Conservation (phyloP, 768 basidiomycete genomes). For the Lactarius trivialis region DNA sequence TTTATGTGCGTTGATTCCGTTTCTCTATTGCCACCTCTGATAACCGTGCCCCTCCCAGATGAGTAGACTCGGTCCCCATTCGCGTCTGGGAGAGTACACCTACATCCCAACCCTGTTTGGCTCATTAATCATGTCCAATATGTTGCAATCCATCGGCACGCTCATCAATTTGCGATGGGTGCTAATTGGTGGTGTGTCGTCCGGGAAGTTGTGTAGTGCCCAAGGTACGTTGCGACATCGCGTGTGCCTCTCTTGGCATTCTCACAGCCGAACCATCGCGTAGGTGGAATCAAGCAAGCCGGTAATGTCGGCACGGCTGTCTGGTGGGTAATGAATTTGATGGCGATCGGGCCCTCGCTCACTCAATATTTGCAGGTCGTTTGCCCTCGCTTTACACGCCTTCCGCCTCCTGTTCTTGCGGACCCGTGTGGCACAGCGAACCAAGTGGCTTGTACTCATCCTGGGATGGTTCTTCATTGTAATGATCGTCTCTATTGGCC, state of each 20-base stretch:
- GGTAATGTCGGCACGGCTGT: slow-evolving; percentile 40
- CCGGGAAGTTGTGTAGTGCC: slow-evolving; percentile 26
- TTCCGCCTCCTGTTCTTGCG: slow-evolving; percentile 40
- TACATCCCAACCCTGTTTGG: slow-evolving; percentile 29
- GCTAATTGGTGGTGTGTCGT: slow-evolving; percentile 24
- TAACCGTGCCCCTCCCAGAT: slow-evolving; percentile 17
- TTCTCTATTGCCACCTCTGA: not conserved
- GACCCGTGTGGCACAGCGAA: slow-evolving; percentile 20
- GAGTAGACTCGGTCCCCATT: slow-evolving; percentile 17
- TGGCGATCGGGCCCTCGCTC: slow-evolving; percentile 24
- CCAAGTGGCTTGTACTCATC: slow-evolving; percentile 28
- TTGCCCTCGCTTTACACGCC: slow-evolving; percentile 30
- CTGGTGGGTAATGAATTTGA: slow-evolving; percentile 30
- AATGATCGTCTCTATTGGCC: slow-evolving; percentile 34
- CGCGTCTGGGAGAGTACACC: slow-evolving; percentile 22
- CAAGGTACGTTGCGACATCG: slow-evolving; percentile 24
- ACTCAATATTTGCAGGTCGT: slow-evolving; percentile 28
- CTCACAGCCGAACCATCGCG: not conserved
- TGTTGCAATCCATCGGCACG: slow-evolving; percentile 31
- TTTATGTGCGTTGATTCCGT: slow-evolving; percentile 19
- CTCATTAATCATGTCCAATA: slow-evolving; percentile 31
- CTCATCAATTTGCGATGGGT: slow-evolving; percentile 31
- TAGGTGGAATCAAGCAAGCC: slow-evolving; percentile 36
- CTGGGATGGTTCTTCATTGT: slow-evolving; percentile 34
- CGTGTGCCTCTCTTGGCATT: not conserved